Conservation (phyloP, 257 asterid genomes). For the Salvia hispanica region DNA sequence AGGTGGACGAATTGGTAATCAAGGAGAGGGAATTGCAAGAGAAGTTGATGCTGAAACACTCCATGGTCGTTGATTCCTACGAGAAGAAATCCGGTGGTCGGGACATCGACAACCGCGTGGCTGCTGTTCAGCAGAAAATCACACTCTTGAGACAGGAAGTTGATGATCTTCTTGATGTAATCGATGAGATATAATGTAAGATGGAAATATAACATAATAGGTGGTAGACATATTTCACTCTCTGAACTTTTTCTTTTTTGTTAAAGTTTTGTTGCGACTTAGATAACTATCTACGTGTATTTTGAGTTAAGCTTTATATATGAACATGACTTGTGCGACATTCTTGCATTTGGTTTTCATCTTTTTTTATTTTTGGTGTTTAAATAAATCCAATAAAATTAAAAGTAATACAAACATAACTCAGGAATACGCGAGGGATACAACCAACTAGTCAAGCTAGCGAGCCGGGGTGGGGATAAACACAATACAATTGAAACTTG, state of each 20-base stretch:
- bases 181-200: slow-evolving; percentile 71
- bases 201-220: slow-evolving; percentile 30
- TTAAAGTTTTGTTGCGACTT: slow-evolving; percentile 38
- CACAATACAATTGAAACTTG: too few relatives aligned
- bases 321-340: not conserved
- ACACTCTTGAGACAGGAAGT: slow-evolving; percentile 80
- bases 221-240: slow-evolving; percentile 9
- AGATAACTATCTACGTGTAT: not conserved
- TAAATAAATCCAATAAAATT: too few relatives aligned
- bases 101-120: slow-evolving; percentile 78
- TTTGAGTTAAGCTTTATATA: not conserved
- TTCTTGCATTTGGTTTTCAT: not conserved
- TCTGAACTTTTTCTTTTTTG: slow-evolving; percentile 21
- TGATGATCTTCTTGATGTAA: slow-evolving; percentile 79
- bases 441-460: too few relatives aligned
- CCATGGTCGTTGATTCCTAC: slow-evolving; percentile 70
- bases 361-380: not conserved
- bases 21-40: slow-evolving; percentile 94
- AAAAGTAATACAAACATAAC: too few relatives aligned
- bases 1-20: slow-evolving; percentile 84
- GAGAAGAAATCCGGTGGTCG: slow-evolving; percentile 83
- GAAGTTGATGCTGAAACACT: slow-evolving; percentile 82
- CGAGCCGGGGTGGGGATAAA: too few relatives aligned
- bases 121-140: slow-evolving; percentile 79
- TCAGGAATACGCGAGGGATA: too few relatives aligned